Conservation (phyloP, 495 filamentous ascomycete species). For the Aspergillus steynii region DNA sequence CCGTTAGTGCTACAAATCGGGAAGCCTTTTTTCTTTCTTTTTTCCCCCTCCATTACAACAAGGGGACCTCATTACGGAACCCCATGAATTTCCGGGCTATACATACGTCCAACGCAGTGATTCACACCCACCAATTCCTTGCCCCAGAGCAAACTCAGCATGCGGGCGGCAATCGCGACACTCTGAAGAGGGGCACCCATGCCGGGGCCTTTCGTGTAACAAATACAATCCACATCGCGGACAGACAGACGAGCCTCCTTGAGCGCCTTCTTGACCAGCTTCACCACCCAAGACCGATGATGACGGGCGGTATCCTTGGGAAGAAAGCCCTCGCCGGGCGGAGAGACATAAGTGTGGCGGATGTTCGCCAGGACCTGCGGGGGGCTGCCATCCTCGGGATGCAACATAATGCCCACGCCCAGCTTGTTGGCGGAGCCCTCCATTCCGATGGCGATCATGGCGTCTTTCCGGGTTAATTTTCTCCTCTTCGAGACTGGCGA, state of each 20-base stretch:
- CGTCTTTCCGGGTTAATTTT: conserved; percentile 11
- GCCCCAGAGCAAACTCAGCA: conserved; percentile 80
- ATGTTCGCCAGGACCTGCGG: conserved; percentile 88
- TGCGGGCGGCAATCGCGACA: conserved; percentile 82
- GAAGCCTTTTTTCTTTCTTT: background rate
- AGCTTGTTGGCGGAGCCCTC: conserved; percentile 98
- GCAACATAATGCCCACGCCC: conserved; percentile 88
- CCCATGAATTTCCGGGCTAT: background rate
- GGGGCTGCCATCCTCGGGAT: conserved; percentile 61
- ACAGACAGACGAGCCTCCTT: conserved; percentile 61
- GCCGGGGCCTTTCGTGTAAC: conserved; percentile 92
- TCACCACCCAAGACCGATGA: conserved; percentile 82
- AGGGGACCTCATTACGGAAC: background rate
- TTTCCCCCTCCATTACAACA: too few relatives aligned
- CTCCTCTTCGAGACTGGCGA: too few relatives aligned
- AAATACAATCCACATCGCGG: conserved; percentile 81
- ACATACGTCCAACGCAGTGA: conserved; percentile 90
- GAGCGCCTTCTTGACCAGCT: conserved; percentile 74
- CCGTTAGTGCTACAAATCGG: conserved; percentile 13
- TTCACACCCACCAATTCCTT: conserved; percentile 90
- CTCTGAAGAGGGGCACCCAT: conserved; percentile 96
- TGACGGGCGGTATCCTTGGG: conserved; percentile 94
- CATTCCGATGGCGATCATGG: conserved; percentile 84
- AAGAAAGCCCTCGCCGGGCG: conserved; percentile 91
- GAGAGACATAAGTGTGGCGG: conserved; percentile 88